Evolutionary conservation across 2,329 filamentous ascomycete genomes (phyloP).

Genomic region (Pseudogymnoascus pannorum): DNA sequence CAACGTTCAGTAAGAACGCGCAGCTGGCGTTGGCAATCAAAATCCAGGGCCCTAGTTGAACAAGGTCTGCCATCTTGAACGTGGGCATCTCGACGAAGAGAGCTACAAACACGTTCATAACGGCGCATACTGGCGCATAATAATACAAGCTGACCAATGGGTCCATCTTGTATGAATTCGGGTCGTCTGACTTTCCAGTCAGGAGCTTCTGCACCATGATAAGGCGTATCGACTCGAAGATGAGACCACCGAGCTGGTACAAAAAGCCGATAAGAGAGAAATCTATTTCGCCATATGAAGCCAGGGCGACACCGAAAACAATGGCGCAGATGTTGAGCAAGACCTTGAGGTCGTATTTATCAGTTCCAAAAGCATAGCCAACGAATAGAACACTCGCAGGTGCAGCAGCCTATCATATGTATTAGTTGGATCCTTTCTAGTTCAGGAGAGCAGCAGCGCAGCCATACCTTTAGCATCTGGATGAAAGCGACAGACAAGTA

Average conservation of each 20-base stretch:
- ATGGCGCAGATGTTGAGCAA: slow-evolving; percentile 43
- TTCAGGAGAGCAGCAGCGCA: slow-evolving; percentile 50
- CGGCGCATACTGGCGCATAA: slow-evolving; percentile 75
- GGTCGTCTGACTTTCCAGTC: slow-evolving; percentile 38
- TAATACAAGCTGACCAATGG: slow-evolving; percentile 84
- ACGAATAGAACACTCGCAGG: slow-evolving; percentile 8
- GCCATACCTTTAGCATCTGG: slow-evolving; percentile 66
- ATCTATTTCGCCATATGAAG: slow-evolving; percentile 56
- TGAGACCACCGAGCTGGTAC: slow-evolving; percentile 66
- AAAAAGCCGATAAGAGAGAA: slow-evolving; percentile 60
- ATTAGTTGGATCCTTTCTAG: slow-evolving; percentile 23
- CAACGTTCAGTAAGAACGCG: slow-evolving; percentile 74
- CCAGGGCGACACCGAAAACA: slow-evolving; percentile 44
- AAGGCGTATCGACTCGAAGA: slow-evolving; percentile 73
- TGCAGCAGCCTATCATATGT: neutral
- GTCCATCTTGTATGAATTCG: slow-evolving; percentile 59
- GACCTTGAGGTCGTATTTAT: slow-evolving; percentile 4
- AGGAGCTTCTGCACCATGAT: slow-evolving; percentile 83
- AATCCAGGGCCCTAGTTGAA: slow-evolving; percentile 52
- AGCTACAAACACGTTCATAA: slow-evolving; percentile 69
- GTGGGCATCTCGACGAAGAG: slow-evolving; percentile 60
- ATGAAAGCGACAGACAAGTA: slow-evolving; percentile 63
- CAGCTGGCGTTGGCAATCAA: slow-evolving; percentile 68
- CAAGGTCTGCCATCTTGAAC: slow-evolving; percentile 60
- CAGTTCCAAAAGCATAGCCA: slow-evolving; percentile 1